phyloP scores from a whole-genome alignment of 2,329 filamentous ascomycete genomes.

The Ascochyta lentis region DNA sequence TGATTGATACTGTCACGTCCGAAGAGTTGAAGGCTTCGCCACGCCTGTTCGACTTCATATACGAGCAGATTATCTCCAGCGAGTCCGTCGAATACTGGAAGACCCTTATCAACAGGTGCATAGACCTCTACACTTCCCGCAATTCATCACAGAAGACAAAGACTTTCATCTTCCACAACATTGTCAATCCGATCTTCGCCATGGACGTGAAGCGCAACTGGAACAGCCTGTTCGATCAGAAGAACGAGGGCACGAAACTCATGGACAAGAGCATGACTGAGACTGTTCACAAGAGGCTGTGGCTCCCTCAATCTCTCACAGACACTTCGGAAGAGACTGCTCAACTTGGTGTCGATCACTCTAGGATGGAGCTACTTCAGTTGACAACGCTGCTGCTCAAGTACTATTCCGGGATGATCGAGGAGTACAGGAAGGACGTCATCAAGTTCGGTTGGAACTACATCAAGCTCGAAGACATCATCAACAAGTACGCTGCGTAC shows the following conservation, averaged over 20 bases:
- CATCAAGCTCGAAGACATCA: conserved; percentile 92
- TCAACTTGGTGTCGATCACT: conserved; percentile 90
- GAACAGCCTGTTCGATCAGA: conserved; percentile 57
- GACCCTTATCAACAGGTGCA: conserved; percentile 78
- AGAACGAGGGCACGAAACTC: conserved; percentile 69
- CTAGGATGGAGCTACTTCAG: conserved; percentile 93
- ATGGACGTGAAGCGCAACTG: conserved; percentile 93
- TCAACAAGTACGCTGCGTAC: conserved; percentile 98
- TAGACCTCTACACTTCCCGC: conserved; percentile 84
- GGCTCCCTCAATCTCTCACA: conserved; percentile 81
- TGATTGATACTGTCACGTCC: conserved; percentile 83
- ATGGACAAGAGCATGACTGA: conserved; percentile 90
- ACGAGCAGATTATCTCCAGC: conserved; percentile 80
- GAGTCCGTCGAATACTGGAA: conserved; percentile 87
- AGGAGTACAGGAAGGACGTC: conserved; percentile 94
- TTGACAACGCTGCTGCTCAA: conserved; percentile 95
- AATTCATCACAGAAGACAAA: conserved; percentile 86
- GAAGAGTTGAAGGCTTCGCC: conserved; percentile 82
- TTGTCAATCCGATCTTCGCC: conserved; percentile 94
- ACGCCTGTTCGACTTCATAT: conserved; percentile 81
- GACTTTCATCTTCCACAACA: conserved; percentile 86
- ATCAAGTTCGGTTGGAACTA: conserved; percentile 99
- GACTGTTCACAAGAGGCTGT: conserved; percentile 88
- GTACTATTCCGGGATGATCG: conserved; percentile 85
- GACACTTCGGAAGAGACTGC: conserved; percentile 83